These are phyloP conservation scores for Fusarium sp. DNA, from an alignment of 2,329 filamentous ascomycete genomes.

Conservation along the genomic window DNA sequence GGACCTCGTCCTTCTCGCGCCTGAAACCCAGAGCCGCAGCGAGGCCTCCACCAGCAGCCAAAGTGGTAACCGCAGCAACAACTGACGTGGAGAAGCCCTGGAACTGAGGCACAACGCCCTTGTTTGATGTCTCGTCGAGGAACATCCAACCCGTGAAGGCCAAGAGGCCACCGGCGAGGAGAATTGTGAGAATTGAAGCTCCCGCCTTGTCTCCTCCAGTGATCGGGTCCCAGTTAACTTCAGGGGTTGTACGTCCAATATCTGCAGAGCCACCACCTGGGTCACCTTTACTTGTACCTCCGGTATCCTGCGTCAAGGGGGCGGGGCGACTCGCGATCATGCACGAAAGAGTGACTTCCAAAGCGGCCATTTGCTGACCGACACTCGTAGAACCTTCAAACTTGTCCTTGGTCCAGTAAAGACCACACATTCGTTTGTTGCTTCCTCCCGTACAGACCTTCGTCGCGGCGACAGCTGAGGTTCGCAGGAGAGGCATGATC, in stretches of 20 bases:
- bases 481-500: conserved; percentile 65
- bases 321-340: conserved; percentile 60
- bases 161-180: conserved; percentile 66
- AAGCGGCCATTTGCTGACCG: conserved; percentile 77
- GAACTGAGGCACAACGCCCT: conserved; percentile 48
- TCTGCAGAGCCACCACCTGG: conserved; percentile 61
- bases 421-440: conserved; percentile 69
- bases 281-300: conserved; percentile 68
- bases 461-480: conserved; percentile 69
- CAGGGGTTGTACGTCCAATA: conserved; percentile 52
- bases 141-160: conserved; percentile 64
- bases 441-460: conserved; percentile 68
- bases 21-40: conserved; percentile 37
- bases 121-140: conserved; percentile 59
- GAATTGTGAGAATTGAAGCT: conserved; percentile 72
- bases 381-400: conserved; percentile 73
- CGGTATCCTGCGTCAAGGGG: conserved; percentile 63
- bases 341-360: conserved; percentile 74
- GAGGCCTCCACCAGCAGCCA: conserved; percentile 39
- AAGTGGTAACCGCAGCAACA: conserved; percentile 31
- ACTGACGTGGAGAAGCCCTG: conserved; percentile 41
- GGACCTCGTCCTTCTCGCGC: conserved; percentile 19
- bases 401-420: conserved; percentile 67
- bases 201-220: conserved; percentile 75
- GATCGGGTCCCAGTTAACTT: conserved; percentile 44